Conservation (phyloP, 2,329 filamentous ascomycete species). For the Coniochaeta ligniaria region DNA sequence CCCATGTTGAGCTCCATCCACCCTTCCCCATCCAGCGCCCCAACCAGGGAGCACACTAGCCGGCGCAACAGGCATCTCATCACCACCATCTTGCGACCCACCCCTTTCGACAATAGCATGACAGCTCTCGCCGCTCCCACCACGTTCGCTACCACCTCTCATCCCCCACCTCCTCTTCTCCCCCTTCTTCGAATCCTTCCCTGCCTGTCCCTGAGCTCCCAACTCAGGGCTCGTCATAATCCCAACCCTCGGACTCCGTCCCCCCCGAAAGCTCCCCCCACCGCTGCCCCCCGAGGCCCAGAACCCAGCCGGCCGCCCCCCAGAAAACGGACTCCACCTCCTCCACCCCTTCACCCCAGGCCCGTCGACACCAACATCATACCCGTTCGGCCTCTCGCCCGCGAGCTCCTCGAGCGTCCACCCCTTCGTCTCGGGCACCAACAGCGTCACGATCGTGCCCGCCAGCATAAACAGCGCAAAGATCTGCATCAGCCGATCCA, state of each 20-base stretch:
- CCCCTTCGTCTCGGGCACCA: constrained; percentile 74
- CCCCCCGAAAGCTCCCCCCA: constrained; percentile 10
- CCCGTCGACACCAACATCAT: not conserved
- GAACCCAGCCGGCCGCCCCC: constrained; percentile 46
- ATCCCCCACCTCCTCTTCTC: constrained; percentile 1
- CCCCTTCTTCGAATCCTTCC: constrained; percentile 5
- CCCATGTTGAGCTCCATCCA: constrained; percentile 20
- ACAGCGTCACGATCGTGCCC: constrained; percentile 58
- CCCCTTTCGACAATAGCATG: constrained; percentile 1
- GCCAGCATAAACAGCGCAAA: constrained; percentile 76
- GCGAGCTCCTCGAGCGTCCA: constrained; percentile 65
- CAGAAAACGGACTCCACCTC: constrained; percentile 38
- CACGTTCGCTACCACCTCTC: not conserved
- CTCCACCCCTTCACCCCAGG: constrained; percentile 3
- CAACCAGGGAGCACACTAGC: constrained; percentile 24
- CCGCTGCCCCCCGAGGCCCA: constrained; percentile 30
- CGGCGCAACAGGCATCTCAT: constrained; percentile 1
- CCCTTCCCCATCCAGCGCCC: constrained; percentile 31
- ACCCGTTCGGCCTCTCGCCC: constrained; percentile 52
- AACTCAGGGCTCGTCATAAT: constrained; percentile 38
- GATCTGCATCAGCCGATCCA: constrained; percentile 69
- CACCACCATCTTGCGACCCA: constrained; percentile 1
- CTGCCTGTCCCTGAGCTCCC: constrained; percentile 15
- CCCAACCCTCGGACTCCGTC: constrained; percentile 24
- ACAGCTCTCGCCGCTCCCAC: constrained; percentile 5